Evolutionary conservation across 75 land plant species (phyloP).

Genomic region (Azolla pinnata): DNA sequence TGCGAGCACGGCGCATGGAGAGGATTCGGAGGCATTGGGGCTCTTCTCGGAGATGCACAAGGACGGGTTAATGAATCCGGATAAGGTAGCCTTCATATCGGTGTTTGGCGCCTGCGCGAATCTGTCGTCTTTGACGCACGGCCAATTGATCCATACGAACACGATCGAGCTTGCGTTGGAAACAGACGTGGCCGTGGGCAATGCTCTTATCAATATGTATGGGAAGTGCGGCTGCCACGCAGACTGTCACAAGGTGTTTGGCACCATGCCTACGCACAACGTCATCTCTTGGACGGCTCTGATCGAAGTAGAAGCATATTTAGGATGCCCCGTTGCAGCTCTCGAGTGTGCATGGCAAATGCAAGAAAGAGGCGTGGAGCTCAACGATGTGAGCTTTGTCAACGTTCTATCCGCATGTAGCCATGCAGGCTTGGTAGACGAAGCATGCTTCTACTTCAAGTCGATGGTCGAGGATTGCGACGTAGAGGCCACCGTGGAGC

Average conservation of each 20-base stretch:
- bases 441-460: background rate
- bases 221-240: background rate
- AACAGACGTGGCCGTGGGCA: background rate
- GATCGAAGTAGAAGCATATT: conserved; percentile 1
- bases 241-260: background rate
- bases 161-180: background rate
- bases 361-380: background rate
- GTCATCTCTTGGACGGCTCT: conserved; percentile 2
- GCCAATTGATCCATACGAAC: background rate
- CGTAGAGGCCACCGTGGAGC: conserved; percentile 2
- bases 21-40: conserved; percentile 17
- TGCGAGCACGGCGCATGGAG: conserved; percentile 27
- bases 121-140: conserved; percentile 24
- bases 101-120: conserved; percentile 49
- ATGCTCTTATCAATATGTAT: background rate
- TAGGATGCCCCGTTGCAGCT: background rate
- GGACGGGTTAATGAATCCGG: conserved; percentile 20
- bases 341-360: background rate
- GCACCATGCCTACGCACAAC: background rate
- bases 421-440: conserved; percentile 7
- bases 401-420: conserved; percentile 4
- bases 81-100: conserved; percentile 38
- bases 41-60: conserved; percentile 27
- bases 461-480: background rate
- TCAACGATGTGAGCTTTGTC: conserved; percentile 3